A percentile compares a stretch with the other conserved stretches of the same genome.
Evolutionary conservation across 306 rosid species (phyloP).

Genomic region (Fragaria ananassa): DNA sequence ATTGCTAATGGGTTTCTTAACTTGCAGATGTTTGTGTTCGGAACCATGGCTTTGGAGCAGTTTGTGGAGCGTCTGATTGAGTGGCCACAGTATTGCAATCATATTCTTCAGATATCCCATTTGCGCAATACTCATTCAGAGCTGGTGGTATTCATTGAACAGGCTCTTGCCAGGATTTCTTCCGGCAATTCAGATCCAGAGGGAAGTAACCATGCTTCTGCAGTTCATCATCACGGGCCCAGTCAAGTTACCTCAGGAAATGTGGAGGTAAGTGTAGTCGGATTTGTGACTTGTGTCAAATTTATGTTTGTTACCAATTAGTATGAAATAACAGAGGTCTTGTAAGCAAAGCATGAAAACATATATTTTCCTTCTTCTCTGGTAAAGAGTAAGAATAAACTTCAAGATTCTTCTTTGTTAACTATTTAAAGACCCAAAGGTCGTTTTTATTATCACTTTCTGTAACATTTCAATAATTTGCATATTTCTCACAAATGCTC

Average conservation of each 20-base stretch:
- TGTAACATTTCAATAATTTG: background rate
- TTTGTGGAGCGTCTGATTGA: constrained; percentile 94
- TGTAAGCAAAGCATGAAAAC: background rate
- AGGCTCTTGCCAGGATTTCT: constrained; percentile 83
- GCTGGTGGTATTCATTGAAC: constrained; percentile 78
- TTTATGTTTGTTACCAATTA: background rate
- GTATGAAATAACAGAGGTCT: background rate
- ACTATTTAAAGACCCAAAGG: background rate
- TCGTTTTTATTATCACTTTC: background rate
- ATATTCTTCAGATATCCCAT: constrained; percentile 95
- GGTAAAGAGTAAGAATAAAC: background rate
- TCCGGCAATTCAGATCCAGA: constrained; percentile 74
- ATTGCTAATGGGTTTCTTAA: constrained; percentile 24
- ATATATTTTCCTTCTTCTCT: background rate
- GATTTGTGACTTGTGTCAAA: background rate
- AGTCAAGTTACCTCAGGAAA: constrained; percentile 51
- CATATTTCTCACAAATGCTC: background rate
- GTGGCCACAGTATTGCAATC: constrained; percentile 99
- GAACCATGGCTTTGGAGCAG: constrained; percentile 92
- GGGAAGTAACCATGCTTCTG: constrained; percentile 55
- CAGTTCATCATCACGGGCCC: constrained; percentile 49
- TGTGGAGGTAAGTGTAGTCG: constrained; percentile 54
- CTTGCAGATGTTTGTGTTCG: constrained; percentile 93
- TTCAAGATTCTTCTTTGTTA: background rate
- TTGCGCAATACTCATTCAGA: constrained; percentile 74